Percentiles rank a stretch among this genome's conserved stretches.
Evolutionary conservation across 2,329 filamentous ascomycete genomes (phyloP).

Genomic region (Alternaria ventricosa): DNA sequence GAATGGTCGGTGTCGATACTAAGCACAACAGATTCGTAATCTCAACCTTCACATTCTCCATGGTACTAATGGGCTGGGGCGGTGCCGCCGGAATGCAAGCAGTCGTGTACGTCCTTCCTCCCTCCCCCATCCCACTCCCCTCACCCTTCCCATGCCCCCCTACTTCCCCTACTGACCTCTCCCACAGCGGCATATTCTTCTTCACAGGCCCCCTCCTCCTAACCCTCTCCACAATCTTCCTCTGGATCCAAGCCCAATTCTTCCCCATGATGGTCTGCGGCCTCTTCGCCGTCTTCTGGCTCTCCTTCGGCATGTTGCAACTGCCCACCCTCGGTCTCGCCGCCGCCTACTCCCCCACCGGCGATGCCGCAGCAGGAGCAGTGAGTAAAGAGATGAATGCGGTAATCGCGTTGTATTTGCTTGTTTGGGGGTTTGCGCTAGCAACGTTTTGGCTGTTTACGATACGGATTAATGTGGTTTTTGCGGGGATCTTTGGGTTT

Average conservation of each 20-base stretch:
- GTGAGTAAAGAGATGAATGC: constrained; percentile 57
- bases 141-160: background rate
- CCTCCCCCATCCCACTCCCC: background rate
- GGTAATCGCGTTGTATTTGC: constrained; percentile 57
- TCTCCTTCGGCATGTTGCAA: constrained; percentile 60
- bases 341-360: constrained; percentile 52
- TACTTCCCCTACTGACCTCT: background rate
- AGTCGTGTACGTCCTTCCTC: constrained; percentile 33
- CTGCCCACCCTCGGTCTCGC: constrained; percentile 58
- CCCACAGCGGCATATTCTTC: constrained; percentile 49
- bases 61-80: constrained; percentile 51
- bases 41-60: constrained; percentile 49
- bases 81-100: constrained; percentile 46
- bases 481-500: constrained; percentile 58
- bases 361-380: constrained; percentile 53
- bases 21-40: constrained; percentile 42
- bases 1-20: background rate
- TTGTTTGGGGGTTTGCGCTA: constrained; percentile 62
- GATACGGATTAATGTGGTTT: constrained; percentile 58
- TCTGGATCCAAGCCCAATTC: constrained; percentile 54
- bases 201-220: constrained; percentile 57
- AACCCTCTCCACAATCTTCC: constrained; percentile 57
- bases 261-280: constrained; percentile 60
- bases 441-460: constrained; percentile 61
- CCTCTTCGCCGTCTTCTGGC: constrained; percentile 59